Evolutionary conservation across 176 grass and related monocot genomes (phyloP).

Genomic region (Musa itinerans): DNA sequence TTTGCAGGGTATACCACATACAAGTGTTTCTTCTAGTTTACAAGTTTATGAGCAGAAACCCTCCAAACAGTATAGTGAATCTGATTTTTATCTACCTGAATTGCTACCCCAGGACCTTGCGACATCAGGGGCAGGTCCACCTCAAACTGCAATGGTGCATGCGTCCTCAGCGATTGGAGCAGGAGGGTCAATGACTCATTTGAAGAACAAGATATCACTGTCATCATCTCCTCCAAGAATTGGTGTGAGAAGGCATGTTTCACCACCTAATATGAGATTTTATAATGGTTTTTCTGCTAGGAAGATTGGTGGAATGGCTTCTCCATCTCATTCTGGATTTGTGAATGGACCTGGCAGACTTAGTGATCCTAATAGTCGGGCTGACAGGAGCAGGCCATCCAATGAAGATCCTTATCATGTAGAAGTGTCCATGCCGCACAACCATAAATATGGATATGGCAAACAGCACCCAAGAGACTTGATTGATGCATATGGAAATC

Average conservation of each 20-base stretch:
- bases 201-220: slow-evolving; percentile 39
- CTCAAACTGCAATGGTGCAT: slow-evolving; percentile 9
- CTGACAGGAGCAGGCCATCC: slow-evolving; percentile 26
- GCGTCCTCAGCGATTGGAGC: slow-evolving; percentile 21
- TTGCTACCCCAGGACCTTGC: slow-evolving; percentile 24
- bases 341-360: slow-evolving; percentile 39
- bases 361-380: slow-evolving; percentile 37
- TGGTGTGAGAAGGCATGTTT: slow-evolving; percentile 34
- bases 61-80: slow-evolving; percentile 29
- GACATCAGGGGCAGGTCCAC: slow-evolving; percentile 21
- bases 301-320: slow-evolving; percentile 34
- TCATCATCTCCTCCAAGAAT: slow-evolving; percentile 29
- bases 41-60: slow-evolving; percentile 40
- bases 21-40: slow-evolving; percentile 19
- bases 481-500: slow-evolving; percentile 97
- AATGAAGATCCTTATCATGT: slow-evolving; percentile 22
- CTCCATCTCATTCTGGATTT: slow-evolving; percentile 38
- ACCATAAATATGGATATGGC: slow-evolving; percentile 54
- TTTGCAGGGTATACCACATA: slow-evolving; percentile 21
- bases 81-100: slow-evolving; percentile 42
- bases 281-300: slow-evolving; percentile 33
- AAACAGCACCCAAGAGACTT: slow-evolving; percentile 74
- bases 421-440: slow-evolving; percentile 18
- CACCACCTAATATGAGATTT: slow-evolving; percentile 51
- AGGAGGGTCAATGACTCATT: slow-evolving; percentile 30